A percentile compares a stretch with the other conserved stretches of the same genome.
Conservation (phyloP, 345 rosid species). For the Luvunga scandens region DNA sequence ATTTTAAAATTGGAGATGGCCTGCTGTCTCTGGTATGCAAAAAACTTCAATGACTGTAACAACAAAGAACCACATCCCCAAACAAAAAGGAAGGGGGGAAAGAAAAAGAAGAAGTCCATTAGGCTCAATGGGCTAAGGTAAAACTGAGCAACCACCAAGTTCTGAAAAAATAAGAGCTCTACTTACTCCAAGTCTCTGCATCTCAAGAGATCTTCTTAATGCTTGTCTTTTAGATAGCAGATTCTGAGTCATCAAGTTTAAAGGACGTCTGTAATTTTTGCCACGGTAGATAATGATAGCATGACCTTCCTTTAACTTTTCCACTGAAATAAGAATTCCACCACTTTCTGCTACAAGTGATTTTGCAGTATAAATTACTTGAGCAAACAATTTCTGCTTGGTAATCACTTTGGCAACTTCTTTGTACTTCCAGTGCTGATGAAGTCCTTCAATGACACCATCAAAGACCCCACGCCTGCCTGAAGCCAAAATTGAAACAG, state of each 20-base stretch:
- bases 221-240: slow-evolving; percentile 75
- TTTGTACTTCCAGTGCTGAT: slow-evolving; percentile 92
- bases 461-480: slow-evolving; percentile 82
- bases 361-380: slow-evolving; percentile 62
- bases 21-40: slow-evolving; percentile 49
- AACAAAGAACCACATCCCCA: neutral
- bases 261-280: slow-evolving; percentile 73
- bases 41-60: slow-evolving; percentile 72
- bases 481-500: slow-evolving; percentile 28
- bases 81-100: too few relatives aligned
- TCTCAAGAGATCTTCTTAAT: slow-evolving; percentile 56
- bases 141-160: neutral
- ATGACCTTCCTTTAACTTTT: slow-evolving; percentile 68
- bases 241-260: slow-evolving; percentile 43
- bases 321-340: slow-evolving; percentile 69
- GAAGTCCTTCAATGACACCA: slow-evolving; percentile 85
- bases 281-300: slow-evolving; percentile 80
- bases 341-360: slow-evolving; percentile 76
- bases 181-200: slow-evolving; percentile 85
- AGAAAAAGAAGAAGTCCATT: neutral
- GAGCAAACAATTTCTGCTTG: slow-evolving; percentile 56
- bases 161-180: neutral
- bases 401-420: slow-evolving; percentile 81
- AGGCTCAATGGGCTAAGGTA: neutral
- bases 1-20: slow-evolving; percentile 47